phyloP scores from a whole-genome alignment of 345 rosid species.

The Reutealis trisperma region DNA sequence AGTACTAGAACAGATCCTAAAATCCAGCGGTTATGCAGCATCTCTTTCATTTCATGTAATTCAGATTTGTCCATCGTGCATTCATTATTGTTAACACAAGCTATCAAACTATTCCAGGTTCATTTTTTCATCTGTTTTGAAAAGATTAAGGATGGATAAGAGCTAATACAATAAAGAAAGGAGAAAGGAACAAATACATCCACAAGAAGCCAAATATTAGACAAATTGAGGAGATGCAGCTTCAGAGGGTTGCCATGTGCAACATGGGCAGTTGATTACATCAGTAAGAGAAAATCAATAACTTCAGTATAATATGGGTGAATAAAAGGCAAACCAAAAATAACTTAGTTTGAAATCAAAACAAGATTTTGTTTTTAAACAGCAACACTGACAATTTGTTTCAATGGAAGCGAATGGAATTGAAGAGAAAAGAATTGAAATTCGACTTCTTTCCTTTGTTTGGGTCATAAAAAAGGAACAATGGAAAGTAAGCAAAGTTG shows the following conservation, averaged over 20 bases:
- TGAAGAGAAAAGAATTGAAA: too few relatives aligned
- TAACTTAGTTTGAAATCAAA: neutral
- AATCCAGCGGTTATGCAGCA: neutral
- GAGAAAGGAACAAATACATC: neutral
- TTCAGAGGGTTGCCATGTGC: neutral
- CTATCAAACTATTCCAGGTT: neutral
- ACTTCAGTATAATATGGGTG: too few relatives aligned
- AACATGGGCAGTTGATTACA: neutral
- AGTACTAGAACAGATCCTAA: too few relatives aligned
- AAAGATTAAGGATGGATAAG: neutral
- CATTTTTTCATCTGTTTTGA: neutral
- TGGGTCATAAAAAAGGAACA: too few relatives aligned
- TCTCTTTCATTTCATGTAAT: neutral
- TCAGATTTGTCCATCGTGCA: too few relatives aligned
- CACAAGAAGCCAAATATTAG: too few relatives aligned
- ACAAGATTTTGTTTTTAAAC: neutral
- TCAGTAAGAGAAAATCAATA: neutral
- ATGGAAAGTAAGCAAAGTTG: too few relatives aligned
- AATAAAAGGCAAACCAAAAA: neutral
- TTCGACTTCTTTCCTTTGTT: too few relatives aligned
- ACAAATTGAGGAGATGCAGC: neutral
- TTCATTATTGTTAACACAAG: too few relatives aligned
- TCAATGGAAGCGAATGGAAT: too few relatives aligned
- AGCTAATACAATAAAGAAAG: neutral
- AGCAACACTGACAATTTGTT: neutral